Percentiles rank a stretch among this genome's conserved stretches.
Conservation (phyloP, 192 early-diverging fungal species). For the Oehlia diaphana region DNA sequence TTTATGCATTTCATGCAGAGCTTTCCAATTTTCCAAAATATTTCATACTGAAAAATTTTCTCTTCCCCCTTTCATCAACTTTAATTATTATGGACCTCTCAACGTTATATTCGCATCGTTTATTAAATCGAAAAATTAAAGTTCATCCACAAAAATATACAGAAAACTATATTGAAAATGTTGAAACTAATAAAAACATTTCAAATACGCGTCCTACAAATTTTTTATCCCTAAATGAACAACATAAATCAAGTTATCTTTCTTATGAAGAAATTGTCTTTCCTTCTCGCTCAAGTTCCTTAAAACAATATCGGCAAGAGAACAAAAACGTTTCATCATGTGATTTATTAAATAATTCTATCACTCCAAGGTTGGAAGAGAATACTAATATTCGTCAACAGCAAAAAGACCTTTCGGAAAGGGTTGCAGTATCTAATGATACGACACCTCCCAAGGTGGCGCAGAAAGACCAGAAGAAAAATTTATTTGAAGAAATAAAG, state of each 20-base stretch:
- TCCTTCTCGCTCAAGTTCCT: not conserved
- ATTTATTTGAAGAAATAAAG: not conserved
- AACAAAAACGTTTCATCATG: not conserved
- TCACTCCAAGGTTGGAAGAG: not conserved
- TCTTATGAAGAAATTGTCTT: not conserved
- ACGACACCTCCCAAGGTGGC: not conserved
- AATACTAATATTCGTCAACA: not conserved
- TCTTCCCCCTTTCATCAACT: not conserved
- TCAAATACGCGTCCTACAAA: not conserved
- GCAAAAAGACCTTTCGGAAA: not conserved
- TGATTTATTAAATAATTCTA: not conserved
- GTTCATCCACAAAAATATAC: not conserved
- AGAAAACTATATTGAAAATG: not conserved
- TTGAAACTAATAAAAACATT: not conserved
- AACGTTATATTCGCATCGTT: not conserved
- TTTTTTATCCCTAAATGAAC: not conserved
- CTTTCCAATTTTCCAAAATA: no score
- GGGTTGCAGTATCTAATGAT: not conserved
- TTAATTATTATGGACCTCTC: not conserved
- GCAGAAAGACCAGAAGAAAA: not conserved
- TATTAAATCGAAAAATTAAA: not conserved
- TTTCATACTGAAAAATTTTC: no score
- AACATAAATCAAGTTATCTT: not conserved
- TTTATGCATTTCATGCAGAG: no score
- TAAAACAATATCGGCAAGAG: not conserved